Conservation (phyloP, 805 yeast genomes). For the Ascoidea tarda region DNA sequence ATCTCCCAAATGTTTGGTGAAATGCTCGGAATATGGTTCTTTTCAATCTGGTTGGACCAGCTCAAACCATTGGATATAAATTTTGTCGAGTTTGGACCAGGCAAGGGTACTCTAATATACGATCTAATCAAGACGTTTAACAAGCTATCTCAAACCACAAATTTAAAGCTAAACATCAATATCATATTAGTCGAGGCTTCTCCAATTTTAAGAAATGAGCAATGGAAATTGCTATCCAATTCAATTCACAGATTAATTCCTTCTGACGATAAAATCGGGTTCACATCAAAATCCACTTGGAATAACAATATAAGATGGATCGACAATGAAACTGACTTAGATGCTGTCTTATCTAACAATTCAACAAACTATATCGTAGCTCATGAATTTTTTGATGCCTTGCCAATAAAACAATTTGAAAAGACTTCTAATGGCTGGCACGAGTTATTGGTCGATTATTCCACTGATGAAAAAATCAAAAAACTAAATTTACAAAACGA, state of each 20-base stretch:
- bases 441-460: conserved; percentile 54
- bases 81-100: conserved; percentile 75
- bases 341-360: conserved; percentile 8
- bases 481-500: conserved; percentile 11
- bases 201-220: conserved; percentile 43
- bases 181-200: conserved; percentile 62
- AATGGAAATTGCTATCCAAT: conserved; percentile 15
- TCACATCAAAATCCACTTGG: conserved; percentile 30
- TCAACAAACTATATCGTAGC: conserved; percentile 55
- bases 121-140: conserved; percentile 42
- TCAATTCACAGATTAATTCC: conserved; percentile 10
- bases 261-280: conserved; percentile 21
- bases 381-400: conserved; percentile 80
- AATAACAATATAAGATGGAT: conserved; percentile 44
- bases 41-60: conserved; percentile 43
- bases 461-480: conserved; percentile 5
- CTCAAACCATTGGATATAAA: conserved; percentile 33
- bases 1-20: conserved; percentile 83
- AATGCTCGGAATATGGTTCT: conserved; percentile 64
- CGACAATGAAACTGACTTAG: conserved; percentile 38
- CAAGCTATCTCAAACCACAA: conserved; percentile 20
- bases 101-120: conserved; percentile 64
- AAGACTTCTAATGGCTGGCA: conserved; percentile 63
- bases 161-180: conserved; percentile 10
- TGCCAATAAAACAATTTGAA: conserved; percentile 61